Evolutionary conservation across 495 filamentous ascomycete genomes (phyloP).

Genomic region (Trichoderma gamsii): DNA sequence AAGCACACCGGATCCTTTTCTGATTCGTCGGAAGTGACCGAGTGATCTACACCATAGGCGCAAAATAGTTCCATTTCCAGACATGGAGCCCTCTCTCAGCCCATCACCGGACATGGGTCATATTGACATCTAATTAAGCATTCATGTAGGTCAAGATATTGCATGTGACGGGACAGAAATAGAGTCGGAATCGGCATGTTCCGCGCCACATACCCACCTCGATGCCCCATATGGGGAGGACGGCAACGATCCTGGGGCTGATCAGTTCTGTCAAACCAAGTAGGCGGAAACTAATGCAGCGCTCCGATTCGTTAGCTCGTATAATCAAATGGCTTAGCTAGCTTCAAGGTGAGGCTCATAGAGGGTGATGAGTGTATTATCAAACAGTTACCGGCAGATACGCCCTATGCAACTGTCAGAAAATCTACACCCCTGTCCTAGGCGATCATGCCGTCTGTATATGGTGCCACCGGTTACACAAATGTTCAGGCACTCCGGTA

Average conservation of each 20-base stretch:
- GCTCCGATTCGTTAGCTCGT: background rate
- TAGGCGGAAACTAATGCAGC: background rate
- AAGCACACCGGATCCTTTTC: background rate
- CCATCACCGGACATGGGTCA: background rate
- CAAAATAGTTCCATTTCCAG: background rate
- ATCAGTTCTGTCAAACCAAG: background rate
- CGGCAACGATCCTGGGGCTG: background rate
- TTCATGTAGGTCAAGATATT: background rate
- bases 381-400: too few relatives aligned
- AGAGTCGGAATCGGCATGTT: background rate
- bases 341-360: too few relatives aligned
- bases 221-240: background rate
- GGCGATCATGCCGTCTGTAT: background rate
- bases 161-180: background rate
- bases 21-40: background rate
- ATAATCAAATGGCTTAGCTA: too few relatives aligned
- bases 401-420: background rate
- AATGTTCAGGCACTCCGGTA: background rate
- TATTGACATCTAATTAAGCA: background rate
- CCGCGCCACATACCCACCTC: background rate
- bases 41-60: background rate
- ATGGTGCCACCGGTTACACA: constrained; percentile 1
- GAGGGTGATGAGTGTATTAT: too few relatives aligned
- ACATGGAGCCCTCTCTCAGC: background rate
- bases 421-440: background rate